Evolutionary conservation across 768 basidiomycete genomes (phyloP).

Genomic region (Gymnopilus junonius): DNA sequence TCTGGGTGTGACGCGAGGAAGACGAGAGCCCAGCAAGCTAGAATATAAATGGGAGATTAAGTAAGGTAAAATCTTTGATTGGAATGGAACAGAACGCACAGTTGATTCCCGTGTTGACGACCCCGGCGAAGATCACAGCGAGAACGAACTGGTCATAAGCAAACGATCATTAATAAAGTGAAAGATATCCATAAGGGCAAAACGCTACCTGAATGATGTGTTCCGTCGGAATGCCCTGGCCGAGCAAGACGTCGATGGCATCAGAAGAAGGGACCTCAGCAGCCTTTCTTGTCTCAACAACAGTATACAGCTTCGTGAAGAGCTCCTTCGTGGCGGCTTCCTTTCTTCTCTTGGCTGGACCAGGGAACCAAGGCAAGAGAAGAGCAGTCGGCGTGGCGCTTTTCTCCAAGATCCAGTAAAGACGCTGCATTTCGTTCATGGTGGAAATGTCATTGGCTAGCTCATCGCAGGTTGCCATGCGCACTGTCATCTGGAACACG

Average conservation of each 20-base stretch:
- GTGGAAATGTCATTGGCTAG: slow-evolving; percentile 29
- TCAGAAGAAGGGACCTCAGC: slow-evolving; percentile 29
- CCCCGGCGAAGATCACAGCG: slow-evolving; percentile 37
- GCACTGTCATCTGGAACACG: slow-evolving; percentile 40
- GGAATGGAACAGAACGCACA: slow-evolving; percentile 23
- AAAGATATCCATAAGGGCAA: neutral
- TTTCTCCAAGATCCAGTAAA: slow-evolving; percentile 36
- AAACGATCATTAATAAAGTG: neutral
- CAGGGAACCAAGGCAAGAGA: slow-evolving; percentile 40
- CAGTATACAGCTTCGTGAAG: slow-evolving; percentile 27
- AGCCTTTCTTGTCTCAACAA: slow-evolving; percentile 32
- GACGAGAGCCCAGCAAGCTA: slow-evolving; percentile 43
- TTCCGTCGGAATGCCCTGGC: slow-evolving; percentile 29
- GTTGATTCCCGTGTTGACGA: slow-evolving; percentile 38
- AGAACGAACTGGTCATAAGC: slow-evolving; percentile 34
- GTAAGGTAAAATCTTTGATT: neutral
- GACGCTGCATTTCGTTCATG: slow-evolving; percentile 22
- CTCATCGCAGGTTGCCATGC: slow-evolving; percentile 38
- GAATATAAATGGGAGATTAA: neutral
- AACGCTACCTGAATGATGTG: slow-evolving; percentile 27
- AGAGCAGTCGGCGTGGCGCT: slow-evolving; percentile 36
- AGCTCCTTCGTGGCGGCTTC: slow-evolving; percentile 33
- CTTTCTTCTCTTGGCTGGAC: slow-evolving; percentile 31
- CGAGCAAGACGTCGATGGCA: slow-evolving; percentile 39
- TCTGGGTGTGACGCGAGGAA: slow-evolving; percentile 37